These are phyloP conservation scores for Solanum stenotomum DNA, from an alignment of 257 asterid genomes.

Conservation along the genomic window DNA sequence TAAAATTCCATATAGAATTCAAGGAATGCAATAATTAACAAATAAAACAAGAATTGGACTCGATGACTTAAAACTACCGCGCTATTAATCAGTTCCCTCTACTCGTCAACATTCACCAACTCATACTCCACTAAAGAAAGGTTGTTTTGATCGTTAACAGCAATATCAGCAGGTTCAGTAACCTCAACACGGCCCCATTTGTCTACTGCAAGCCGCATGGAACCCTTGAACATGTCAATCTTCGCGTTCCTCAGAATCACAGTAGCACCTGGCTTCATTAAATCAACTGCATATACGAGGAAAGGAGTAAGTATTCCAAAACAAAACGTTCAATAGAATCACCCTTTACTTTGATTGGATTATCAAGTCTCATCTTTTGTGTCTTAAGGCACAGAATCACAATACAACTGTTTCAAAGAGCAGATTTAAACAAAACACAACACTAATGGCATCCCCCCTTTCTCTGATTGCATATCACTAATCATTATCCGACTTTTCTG, in stretches of 20 bases:
- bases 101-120: slow-evolving; percentile 1
- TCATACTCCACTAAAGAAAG: neutral
- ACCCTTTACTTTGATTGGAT: neutral
- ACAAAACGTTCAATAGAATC: neutral
- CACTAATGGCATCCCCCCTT: neutral
- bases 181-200: neutral
- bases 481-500: neutral
- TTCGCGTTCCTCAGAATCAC: neutral
- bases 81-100: neutral
- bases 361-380: neutral
- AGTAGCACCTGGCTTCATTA: neutral
- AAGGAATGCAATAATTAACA: slow-evolving; percentile 2
- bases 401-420: neutral
- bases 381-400: neutral
- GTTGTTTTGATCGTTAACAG: neutral
- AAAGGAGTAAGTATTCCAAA: neutral
- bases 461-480: neutral
- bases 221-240: slow-evolving; percentile 3
- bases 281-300: neutral
- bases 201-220: slow-evolving; percentile 4
- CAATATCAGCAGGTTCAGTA: neutral
- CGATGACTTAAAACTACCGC: neutral
- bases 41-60: neutral
- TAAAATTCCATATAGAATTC: neutral
- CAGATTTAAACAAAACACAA: neutral